A percentile compares a stretch with the other conserved stretches of the same genome.
Conservation (phyloP, 2,329 filamentous ascomycete species). For the Fusarium sp. region DNA sequence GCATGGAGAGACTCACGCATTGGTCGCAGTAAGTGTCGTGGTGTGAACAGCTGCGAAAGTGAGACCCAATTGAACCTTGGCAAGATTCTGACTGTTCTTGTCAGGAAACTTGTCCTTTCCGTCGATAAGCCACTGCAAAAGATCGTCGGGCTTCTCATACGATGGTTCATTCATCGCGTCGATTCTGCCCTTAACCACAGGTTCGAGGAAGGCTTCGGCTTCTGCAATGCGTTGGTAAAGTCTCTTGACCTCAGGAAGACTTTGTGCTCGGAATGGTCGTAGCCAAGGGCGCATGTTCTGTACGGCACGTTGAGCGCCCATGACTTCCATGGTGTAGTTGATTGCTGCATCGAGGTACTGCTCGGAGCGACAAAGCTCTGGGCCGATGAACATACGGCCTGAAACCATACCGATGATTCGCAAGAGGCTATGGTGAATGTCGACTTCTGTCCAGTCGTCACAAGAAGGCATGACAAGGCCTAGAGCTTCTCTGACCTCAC, state of each 20-base stretch:
- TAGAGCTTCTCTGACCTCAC: background rate
- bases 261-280: accelerated
- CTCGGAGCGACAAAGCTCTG: constrained; percentile 8
- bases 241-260: background rate
- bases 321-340: constrained; percentile 18
- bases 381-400: constrained; percentile 3
- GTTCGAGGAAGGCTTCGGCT: background rate
- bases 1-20: background rate
- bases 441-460: background rate
- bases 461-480: background rate
- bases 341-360: background rate
- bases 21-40: constrained; percentile 2
- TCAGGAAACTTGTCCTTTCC: constrained; percentile 3
- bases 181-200: background rate
- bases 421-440: background rate
- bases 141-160: constrained; percentile 9
- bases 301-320: background rate
- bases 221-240: background rate
- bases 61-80: background rate
- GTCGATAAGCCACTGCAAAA: background rate
- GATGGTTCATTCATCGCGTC: background rate
- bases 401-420: constrained; percentile 11
- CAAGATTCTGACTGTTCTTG: background rate
- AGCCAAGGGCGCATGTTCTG: background rate
- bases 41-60: constrained; percentile 7